phyloP scores from a whole-genome alignment of 2,329 filamentous ascomycete genomes.

The Tolypocladium album region DNA sequence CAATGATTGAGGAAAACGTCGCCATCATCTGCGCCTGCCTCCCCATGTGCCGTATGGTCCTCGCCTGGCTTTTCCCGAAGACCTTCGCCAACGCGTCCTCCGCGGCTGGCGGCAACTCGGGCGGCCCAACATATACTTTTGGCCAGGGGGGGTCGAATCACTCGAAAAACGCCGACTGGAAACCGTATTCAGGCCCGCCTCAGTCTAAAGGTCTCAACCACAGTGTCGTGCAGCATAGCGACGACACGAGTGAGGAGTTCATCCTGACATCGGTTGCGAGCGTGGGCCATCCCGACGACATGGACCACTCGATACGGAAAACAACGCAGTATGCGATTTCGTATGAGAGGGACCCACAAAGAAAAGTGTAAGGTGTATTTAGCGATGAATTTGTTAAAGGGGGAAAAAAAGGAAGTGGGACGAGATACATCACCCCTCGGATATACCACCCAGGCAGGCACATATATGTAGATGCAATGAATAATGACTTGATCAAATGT shows the following conservation, averaged over 20 bases:
- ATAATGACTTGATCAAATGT: neutral
- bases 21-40: conserved; percentile 28
- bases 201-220: conserved; percentile 15
- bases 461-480: too few relatives aligned
- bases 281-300: neutral
- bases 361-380: neutral
- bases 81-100: conserved; percentile 14
- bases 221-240: conserved; percentile 14
- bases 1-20: conserved; percentile 26
- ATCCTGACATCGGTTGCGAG: conserved; percentile 16
- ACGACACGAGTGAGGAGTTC: conserved; percentile 23
- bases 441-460: neutral
- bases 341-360: conserved; percentile 14
- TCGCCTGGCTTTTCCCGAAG: conserved; percentile 23
- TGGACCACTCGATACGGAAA: conserved; percentile 20
- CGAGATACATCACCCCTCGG: neutral
- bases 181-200: conserved; percentile 19
- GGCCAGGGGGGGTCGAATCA: conserved; percentile 8
- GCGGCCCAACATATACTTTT: conserved; percentile 8
- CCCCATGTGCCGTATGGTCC: conserved; percentile 27
- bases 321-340: conserved; percentile 24
- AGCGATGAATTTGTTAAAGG: neutral
- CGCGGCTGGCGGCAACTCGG: conserved; percentile 3
- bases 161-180: conserved; percentile 16
- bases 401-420: too few relatives aligned